Conservation (phyloP, 176 grass and related monocot species). For the Cenchrus americanus region DNA sequence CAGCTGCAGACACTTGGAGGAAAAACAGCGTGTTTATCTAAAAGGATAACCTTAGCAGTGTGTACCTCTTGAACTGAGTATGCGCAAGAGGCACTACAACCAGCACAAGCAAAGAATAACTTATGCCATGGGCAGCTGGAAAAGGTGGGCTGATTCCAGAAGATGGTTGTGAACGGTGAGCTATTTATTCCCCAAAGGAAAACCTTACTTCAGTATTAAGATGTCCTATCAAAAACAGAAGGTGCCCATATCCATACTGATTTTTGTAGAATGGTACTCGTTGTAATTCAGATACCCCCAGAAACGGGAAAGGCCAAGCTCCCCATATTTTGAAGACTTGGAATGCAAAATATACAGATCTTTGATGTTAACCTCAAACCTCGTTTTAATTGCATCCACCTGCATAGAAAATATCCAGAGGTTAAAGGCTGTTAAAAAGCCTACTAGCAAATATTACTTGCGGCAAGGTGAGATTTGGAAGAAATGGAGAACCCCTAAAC, state of each 20-base stretch:
- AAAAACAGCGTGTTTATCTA: neutral
- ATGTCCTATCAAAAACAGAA: conserved; percentile 47
- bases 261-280: conserved; percentile 59
- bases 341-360: conserved; percentile 69
- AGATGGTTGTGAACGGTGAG: conserved; percentile 15
- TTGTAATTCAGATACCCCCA: conserved; percentile 97
- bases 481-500: conserved; percentile 11
- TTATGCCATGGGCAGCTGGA: conserved; percentile 1
- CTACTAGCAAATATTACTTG: neutral
- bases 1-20: neutral
- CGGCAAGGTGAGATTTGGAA: conserved; percentile 9
- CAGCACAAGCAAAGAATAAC: conserved; percentile 1
- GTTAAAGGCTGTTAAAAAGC: conserved; percentile 17
- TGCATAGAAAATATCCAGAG: conserved; percentile 45
- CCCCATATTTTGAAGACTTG: conserved; percentile 74
- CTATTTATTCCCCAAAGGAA: neutral
- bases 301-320: conserved; percentile 76
- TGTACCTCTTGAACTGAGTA: neutral
- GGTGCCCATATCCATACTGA: conserved; percentile 46
- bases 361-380: conserved; percentile 72
- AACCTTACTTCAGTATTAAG: neutral
- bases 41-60: neutral
- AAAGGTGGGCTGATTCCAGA: conserved; percentile 26
- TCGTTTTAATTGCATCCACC: conserved; percentile 61
- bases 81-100: conserved; percentile 1